Conservation (phyloP, 1,284 basidiomycete species). For the Cystobasidium slooffiae region DNA sequence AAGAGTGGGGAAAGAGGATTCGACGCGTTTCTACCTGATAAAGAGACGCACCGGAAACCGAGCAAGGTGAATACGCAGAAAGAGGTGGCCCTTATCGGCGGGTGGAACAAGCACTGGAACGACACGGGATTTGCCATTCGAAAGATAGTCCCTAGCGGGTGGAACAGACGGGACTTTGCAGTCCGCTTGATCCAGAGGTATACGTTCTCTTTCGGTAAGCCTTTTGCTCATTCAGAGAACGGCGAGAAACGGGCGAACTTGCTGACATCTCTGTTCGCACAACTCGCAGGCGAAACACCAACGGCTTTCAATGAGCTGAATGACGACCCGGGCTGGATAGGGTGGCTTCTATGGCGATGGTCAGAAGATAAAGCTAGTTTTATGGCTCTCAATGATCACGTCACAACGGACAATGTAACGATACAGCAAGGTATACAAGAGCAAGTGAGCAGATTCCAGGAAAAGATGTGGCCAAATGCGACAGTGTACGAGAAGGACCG, state of each 20-base stretch:
- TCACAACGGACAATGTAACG: conserved; percentile 24
- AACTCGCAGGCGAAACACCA: conserved; percentile 18
- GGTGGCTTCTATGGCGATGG: conserved; percentile 34
- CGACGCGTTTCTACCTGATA: conserved; percentile 55
- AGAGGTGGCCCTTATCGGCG: conserved; percentile 1
- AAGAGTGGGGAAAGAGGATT: conserved; percentile 56
- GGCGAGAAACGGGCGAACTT: not conserved
- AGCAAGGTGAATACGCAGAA: conserved; percentile 3
- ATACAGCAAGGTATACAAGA: conserved; percentile 9
- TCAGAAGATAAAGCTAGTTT: conserved; percentile 23
- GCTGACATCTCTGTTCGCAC: not conserved
- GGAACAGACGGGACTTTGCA: conserved; percentile 31
- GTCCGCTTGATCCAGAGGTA: conserved; percentile 34
- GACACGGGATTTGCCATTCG: conserved; percentile 10
- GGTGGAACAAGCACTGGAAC: conserved; percentile 16
- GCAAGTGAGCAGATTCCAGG: not conserved
- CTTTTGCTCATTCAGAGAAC: too few relatives aligned
- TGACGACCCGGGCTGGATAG: conserved; percentile 28
- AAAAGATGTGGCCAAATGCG: conserved; percentile 12
- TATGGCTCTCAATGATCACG: conserved; percentile 40
- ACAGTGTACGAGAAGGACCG: not conserved
- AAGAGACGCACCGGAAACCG: not conserved
- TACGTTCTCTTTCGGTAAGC: conserved; percentile 23
- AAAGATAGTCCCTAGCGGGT: conserved; percentile 1
- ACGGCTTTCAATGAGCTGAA: conserved; percentile 33